Evolutionary conservation across 2,329 filamentous ascomycete genomes (phyloP), one percentile per base, ranked within the genome.

Genomic region (Apiospora kogelbergensis): DNA sequence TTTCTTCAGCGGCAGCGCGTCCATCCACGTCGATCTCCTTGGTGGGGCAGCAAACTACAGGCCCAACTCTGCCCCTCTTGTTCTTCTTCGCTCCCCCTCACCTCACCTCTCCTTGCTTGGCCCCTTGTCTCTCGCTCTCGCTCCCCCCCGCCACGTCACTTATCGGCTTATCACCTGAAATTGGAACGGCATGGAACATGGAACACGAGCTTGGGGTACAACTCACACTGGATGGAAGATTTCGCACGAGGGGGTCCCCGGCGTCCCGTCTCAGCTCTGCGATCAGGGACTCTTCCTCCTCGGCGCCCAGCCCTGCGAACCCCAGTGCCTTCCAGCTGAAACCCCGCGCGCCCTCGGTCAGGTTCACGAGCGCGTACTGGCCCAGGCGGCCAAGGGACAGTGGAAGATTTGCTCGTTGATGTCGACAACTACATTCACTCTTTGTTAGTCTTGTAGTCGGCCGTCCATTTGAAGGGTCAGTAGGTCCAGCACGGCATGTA

Each of bases 291-390:
- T 70, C 46, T 17, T 65, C 64, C 2, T 66, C 66, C 9, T 22
- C 22, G 37, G 53, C 57, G 24, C 37, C 17, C 3, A 69, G 37
- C 30, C 65, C 68, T 26, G 65, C 65, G 26, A 26, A 48, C 22
- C 53, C 45, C 20, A 69, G 48, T 11, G 67, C 44, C 45, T 63
- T 57, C 26, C 42, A 67, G 42, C 65, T 57, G 30, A 69, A 40
- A 10, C 65, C 65, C 10, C 68, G 65, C 30, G 65, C 44, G 37
- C 57, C 68, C 37, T 67, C 65, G 41, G 65, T 63, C 11, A 67
- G 44, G 57, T 69, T 65, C n/a, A 45, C 45, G 30, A 64, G 68
- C 40, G 33, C 37, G 65, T 67, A 69, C 37, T 40, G 33, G 6
- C 68, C 68, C n/a, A 66, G 44, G 7, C 63, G 37, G 45, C 57